phyloP scores from a whole-genome alignment of 2,329 filamentous ascomycete species.

The Thielaviopsis euricoi region DNA sequence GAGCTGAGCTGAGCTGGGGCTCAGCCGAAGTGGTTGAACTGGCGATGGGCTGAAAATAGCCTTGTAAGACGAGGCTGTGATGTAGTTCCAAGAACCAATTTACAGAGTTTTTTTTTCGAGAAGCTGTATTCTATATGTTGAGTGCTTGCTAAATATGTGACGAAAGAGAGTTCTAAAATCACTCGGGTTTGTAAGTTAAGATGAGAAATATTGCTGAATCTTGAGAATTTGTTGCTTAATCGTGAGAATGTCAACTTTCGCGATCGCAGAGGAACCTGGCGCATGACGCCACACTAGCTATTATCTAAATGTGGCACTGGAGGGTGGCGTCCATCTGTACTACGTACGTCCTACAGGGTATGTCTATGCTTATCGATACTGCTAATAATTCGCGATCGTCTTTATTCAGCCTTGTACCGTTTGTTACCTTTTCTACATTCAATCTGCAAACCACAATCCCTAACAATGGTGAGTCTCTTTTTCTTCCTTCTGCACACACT shows the following conservation, averaged over 20 bases:
- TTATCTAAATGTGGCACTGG: background rate
- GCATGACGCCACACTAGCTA: background rate
- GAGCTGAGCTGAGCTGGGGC: background rate
- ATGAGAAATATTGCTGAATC: background rate
- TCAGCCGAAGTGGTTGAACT: background rate
- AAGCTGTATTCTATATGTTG: background rate
- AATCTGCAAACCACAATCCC: background rate
- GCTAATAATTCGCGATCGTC: background rate
- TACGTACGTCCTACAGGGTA: background rate
- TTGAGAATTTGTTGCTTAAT: background rate
- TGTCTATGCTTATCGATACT: background rate
- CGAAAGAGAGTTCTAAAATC: background rate
- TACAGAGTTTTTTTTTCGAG: background rate
- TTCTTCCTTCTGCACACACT: slow-evolving; percentile 19
- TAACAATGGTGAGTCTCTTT: slow-evolving; percentile 2
- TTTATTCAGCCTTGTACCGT: background rate
- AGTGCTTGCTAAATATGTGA: background rate
- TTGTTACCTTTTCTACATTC: background rate
- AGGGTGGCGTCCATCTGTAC: background rate
- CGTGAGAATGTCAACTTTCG: background rate
- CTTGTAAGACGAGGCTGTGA: background rate
- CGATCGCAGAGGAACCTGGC: background rate
- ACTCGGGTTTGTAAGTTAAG: background rate
- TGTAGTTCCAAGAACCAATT: background rate
- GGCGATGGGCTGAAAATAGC: background rate